Base-by-base conservation (phyloP, 2,329 filamentous ascomycete genomes). In the Colletotrichum godetiae region DNA sequence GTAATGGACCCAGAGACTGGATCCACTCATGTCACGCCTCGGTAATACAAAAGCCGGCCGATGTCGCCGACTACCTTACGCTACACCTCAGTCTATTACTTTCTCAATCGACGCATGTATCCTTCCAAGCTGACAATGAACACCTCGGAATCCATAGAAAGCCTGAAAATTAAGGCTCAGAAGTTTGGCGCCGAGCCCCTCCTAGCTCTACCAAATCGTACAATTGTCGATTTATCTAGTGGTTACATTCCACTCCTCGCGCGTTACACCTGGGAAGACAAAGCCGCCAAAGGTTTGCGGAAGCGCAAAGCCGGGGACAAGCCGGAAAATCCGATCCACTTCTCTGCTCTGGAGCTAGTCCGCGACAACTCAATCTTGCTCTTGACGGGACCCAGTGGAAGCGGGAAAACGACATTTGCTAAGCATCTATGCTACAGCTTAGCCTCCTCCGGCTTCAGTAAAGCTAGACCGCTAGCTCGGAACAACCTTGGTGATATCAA, bases 261-360 rank as follows among this genome's bases (percentile, higher is more conserved):
- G 0, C 62, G 56, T 3, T 71, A 60, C 13, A 71, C 68, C 1
- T 46, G 27, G 19, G 68, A 71, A 31, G 68, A 71, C 62, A 71
- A 67, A 13, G 62, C 68, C 1, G 62, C 68, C 31, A 60, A 71
- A 15, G 68, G 68, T 13, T 7, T 71, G 0, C 68, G 62, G 10
- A 71, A 67, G 19, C 56, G 62, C 12, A 67, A 13, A 15, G 31
- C 3, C 5, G 46, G 55, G 0, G 42, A 67, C 3, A n/a, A 71
- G 11, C 56, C 42, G 5, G 62, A 71, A 46, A 35, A 31, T 6
- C 56, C 62, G 0, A 19, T 71, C 8, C 56, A 71, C 42, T 71
- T 67, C 8, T 53, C 62, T 5, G 46, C 46, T 0, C 12, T 71
- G 7, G 68, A 71, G n/a, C 33, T 71, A 1, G 56, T 71, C 12